Percentiles rank a stretch among this genome's conserved stretches.
phyloP scores from a whole-genome alignment of 306 rosid species.

The Vigna nakashimae region DNA sequence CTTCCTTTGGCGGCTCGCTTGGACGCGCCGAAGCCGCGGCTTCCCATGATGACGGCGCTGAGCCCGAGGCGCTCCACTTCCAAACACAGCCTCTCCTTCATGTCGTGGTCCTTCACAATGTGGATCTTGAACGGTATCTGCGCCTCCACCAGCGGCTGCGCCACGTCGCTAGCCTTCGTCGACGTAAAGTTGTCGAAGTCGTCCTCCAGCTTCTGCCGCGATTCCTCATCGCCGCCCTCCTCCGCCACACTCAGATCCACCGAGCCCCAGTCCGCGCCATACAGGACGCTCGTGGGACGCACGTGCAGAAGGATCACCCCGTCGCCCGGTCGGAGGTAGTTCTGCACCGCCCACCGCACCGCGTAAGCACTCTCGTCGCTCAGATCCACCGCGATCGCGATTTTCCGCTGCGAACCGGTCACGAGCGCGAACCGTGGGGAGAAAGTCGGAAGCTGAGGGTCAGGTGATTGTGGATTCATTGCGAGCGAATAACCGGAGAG shows the following conservation, averaged over 20 bases:
- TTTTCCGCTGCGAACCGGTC: constrained; percentile 66
- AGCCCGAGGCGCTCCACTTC: constrained; percentile 94
- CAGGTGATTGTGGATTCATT: constrained; percentile 63
- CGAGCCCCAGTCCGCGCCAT: constrained; percentile 98
- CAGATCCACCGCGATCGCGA: constrained; percentile 94
- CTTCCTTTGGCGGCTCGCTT: constrained; percentile 58
- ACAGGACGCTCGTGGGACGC: constrained; percentile 79
- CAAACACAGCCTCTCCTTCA: constrained; percentile 92
- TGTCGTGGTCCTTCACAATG: constrained; percentile 91
- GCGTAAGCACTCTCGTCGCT: constrained; percentile 95
- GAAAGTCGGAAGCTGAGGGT: constrained; percentile 47
- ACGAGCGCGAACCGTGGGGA: constrained; percentile 37
- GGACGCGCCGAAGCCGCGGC: constrained; percentile 83
- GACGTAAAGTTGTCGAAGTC: constrained; percentile 79
- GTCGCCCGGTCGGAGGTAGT: constrained; percentile 91
- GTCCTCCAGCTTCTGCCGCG: constrained; percentile 66
- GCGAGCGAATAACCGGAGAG: constrained; percentile 14
- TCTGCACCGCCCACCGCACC: constrained; percentile 88
- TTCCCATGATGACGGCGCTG: constrained; percentile 92
- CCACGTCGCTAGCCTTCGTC: constrained; percentile 67
- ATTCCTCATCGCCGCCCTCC: constrained; percentile 45
- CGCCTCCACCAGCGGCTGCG: constrained; percentile 74
- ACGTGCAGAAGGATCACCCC: constrained; percentile 89
- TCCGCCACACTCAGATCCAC: constrained; percentile 36
- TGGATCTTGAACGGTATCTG: constrained; percentile 79